phyloP scores from a whole-genome alignment of 192 early-diverging fungal genomes.

The Oehlia diaphana region DNA sequence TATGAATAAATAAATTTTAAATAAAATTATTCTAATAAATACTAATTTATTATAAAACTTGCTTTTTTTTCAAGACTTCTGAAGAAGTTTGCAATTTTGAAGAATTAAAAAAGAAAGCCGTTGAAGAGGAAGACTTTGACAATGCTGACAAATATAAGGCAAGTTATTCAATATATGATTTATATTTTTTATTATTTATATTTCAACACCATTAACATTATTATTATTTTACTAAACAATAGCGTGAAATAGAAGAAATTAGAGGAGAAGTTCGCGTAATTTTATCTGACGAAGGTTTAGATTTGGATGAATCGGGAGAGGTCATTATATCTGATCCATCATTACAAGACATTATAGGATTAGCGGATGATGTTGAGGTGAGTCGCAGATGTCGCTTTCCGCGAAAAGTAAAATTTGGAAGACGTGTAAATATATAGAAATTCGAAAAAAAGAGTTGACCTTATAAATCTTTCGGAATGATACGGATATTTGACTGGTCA shows the following conservation, averaged over 20 bases:
- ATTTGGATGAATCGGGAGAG: constrained; percentile 25
- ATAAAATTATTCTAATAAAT: not conserved
- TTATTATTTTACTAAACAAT: not conserved
- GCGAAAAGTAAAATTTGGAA: not conserved
- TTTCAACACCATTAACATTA: not conserved
- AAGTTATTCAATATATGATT: not conserved
- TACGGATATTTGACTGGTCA: not conserved
- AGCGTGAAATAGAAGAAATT: constrained; percentile 15
- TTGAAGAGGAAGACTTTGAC: constrained; percentile 75
- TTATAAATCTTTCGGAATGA: not conserved
- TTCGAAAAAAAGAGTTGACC: not conserved
- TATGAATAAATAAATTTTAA: not conserved
- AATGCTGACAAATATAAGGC: constrained; percentile 73
- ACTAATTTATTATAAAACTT: not conserved
- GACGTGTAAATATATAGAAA: not conserved
- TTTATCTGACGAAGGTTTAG: constrained; percentile 34
- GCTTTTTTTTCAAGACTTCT: not conserved
- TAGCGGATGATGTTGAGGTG: constrained; percentile 15
- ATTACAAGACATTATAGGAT: constrained; percentile 23
- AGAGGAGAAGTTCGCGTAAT: not conserved
- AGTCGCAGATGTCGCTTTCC: not conserved
- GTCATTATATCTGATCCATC: constrained; percentile 9
- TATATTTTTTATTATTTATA: not conserved
- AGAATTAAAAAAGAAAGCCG: constrained; percentile 56
- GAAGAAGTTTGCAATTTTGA: constrained; percentile 38